Evolutionary conservation across 129 eudicot genomes (phyloP), one percentile per base, ranked within the genome.

Genomic region (Solidago caesia): DNA sequence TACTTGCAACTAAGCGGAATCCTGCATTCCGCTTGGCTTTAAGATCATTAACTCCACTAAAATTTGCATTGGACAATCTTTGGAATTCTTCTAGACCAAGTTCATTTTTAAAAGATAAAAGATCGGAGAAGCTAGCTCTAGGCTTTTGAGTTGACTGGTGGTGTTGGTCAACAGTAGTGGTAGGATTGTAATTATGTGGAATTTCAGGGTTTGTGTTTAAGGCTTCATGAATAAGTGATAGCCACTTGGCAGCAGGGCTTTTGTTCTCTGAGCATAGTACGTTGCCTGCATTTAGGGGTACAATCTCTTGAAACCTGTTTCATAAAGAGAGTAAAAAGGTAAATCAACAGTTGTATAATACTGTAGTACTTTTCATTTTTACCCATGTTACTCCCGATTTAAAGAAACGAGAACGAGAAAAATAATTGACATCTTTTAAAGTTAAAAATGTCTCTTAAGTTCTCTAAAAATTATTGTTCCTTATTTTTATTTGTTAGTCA

Each of bases 281-380:
- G 57, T 92, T 92, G 53, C 96, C 94, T 39, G 97, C 97, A 75
- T 87, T 89, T 59, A 92, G 76, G 52, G 97, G 97, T 67, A 92
- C 97, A 71, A 92, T 87, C 77, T 92, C 97, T 83, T 92, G 97
- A 74, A 92, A 92, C 90, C 97, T 89, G 91, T 64, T 79, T 29
- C 45, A 72, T 15, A 44, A 1, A 65, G 3, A 56, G 53, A 79
- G 63, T 74, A 15, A 74, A 65, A 70, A 55, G 75, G 75, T 83
- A 48, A 80, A 67, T 27, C 25, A 48, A 66, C 71, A 67, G 41
- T 57, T 33, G 45, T 43, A 58, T 62, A 48, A 7, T 10, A 15
- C 25, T 1, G 29, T 15, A 15, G 10, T 55, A 13, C 7, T 51
- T 70, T 73, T 8, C 57, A 71, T 44, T 56, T 55, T 15, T 53